Base-by-base conservation (phyloP, 1,139 yeast genomes). In the Yamadazyma trypodendri region DNA sequence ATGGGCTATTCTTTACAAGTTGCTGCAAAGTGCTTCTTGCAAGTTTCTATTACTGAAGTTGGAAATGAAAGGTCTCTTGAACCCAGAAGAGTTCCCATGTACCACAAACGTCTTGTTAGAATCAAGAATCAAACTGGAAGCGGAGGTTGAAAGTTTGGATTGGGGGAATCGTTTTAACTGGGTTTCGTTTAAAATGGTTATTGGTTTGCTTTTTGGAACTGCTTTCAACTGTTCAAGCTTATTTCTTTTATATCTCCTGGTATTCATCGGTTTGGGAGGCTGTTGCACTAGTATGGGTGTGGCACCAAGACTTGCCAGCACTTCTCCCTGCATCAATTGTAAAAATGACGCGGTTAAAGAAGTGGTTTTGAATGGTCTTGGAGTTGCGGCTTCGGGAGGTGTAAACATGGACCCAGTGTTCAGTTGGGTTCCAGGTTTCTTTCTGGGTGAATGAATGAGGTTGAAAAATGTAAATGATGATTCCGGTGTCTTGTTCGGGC, bases 111-210 rank as follows among this genome's bases (percentile, higher is more conserved):
- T 66, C 14, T 73, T 69, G 43, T 75, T 71, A 3, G 73, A 72
- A 1, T 77, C 75, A n/a, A 77, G 64, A 2, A 65, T 65, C 37
- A 78, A 49, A 8, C 68, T 63, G 4, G 80, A 71, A 4, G 70
- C 54, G 2, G 42, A 39, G 21, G 34, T 42, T 7, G 32, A 18
- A 0, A 75, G 75, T 46, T 38, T 37, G 50, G 42, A 56, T 38
- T 32, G 56, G 0, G 69, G 69, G 33, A 58, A 40, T 38, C 70
- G 40, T 44, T 63, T 61, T 6, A 48, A 33, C 28, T 56, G 65
- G 11, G 38, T 43, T 34, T 60, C 61, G 35, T 47, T 51, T 14
- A 49, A 48, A 2, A 50, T 38, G 18, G 52, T 32, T 11, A 56
- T 55, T 1, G 61, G 60, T 31, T 42, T 46, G 8, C 45, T 38